phyloP scores from a whole-genome alignment of 1,284 basidiomycete genomes.

The Cutaneotrichosporon curvatum region DNA sequence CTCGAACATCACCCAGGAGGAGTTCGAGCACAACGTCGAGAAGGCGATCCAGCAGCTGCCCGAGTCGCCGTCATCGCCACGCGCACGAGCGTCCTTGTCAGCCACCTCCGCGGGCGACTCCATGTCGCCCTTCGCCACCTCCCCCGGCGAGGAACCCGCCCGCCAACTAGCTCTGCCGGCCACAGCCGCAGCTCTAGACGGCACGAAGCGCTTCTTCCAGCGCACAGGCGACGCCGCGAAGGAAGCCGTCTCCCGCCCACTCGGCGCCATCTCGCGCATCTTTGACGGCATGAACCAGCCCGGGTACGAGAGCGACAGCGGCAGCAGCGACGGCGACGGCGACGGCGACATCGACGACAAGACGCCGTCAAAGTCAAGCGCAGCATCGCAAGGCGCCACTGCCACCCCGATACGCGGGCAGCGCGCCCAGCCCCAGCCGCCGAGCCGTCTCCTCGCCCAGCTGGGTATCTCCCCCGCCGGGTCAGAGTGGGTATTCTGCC shows the following conservation, averaged over 20 bases:
- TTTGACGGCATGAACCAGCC: constrained; percentile 56
- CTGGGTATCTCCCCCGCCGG: constrained; percentile 14
- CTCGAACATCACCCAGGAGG: constrained; percentile 83
- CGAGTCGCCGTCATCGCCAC: constrained; percentile 32
- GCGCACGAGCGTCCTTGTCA: neutral
- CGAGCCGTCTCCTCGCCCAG: constrained; percentile 14
- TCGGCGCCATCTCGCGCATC: constrained; percentile 77
- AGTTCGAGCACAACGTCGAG: constrained; percentile 78
- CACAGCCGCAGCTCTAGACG: constrained; percentile 59
- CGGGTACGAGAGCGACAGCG: constrained; percentile 25
- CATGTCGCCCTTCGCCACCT: constrained; percentile 36
- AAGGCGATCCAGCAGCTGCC: constrained; percentile 65
- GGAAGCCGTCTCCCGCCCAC: constrained; percentile 70
- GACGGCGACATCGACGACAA: constrained; percentile 12
- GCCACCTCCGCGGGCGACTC: constrained; percentile 4
- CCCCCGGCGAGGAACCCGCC: constrained; percentile 72
- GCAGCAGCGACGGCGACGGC: constrained; percentile 25
- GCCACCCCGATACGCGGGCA: neutral
- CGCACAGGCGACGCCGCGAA: constrained; percentile 65
- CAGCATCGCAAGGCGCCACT: neutral
- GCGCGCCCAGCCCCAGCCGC: constrained; percentile 6
- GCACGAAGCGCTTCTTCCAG: constrained; percentile 68
- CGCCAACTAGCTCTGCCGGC: constrained; percentile 62
- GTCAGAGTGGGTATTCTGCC: constrained; percentile 1
- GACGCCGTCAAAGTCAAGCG: too few relatives aligned